Percentiles rank a stretch among this genome's conserved stretches.
phyloP scores from a whole-genome alignment of 1,284 basidiomycete genomes.

The Rugiboletus extremiorientalis region DNA sequence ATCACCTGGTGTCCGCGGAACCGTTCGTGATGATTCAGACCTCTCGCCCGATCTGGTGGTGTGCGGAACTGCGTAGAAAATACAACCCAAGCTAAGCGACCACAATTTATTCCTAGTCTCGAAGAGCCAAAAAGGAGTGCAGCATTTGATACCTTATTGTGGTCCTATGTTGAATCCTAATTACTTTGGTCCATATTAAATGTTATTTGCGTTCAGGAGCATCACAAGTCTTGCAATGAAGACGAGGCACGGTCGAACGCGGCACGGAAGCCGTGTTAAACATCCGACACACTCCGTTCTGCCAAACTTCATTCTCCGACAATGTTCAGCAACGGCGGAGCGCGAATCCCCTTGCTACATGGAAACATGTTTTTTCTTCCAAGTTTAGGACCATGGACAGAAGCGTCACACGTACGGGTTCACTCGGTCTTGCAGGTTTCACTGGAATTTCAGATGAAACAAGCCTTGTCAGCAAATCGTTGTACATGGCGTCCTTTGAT shows the following conservation, averaged over 20 bases:
- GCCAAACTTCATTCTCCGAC: neutral
- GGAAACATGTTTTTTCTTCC: neutral
- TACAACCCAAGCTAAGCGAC: neutral
- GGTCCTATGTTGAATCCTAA: neutral
- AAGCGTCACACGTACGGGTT: neutral
- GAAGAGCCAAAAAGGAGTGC: neutral
- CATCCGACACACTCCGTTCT: neutral
- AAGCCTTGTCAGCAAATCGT: neutral
- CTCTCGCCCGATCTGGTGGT: conserved; percentile 88
- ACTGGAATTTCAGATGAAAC: neutral
- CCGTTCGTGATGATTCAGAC: conserved; percentile 71
- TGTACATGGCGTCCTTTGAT: neutral
- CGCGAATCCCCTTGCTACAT: neutral
- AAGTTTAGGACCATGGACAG: neutral
- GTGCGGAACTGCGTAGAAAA: conserved; percentile 53
- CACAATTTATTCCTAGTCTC: neutral
- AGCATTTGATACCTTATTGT: neutral
- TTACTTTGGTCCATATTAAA: too few species aligned
- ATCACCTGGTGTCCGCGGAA: conserved; percentile 75
- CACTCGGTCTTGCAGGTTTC: neutral
- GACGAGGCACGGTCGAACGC: too few species aligned
- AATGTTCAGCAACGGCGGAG: neutral
- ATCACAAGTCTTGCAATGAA: too few species aligned
- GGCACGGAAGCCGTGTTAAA: neutral
- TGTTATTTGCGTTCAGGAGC: too few species aligned